Evolutionary conservation across 148 eudicot species (phyloP).

Genomic region (Rhododendron molle): DNA sequence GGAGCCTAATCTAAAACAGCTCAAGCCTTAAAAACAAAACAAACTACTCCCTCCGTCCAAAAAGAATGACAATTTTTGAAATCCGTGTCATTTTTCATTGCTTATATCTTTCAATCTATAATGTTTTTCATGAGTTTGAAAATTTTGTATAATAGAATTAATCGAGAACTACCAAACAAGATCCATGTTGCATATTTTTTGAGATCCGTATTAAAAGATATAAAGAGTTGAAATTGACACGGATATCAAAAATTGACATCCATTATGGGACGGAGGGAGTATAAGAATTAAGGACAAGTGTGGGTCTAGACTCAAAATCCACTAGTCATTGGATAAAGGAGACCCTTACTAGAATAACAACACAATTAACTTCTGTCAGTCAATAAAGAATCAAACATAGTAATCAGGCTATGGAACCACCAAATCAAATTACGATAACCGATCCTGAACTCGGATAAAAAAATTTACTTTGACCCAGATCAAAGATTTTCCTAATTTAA

Average conservation of each 20-base stretch:
- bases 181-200: too few relatives aligned
- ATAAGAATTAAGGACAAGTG: background rate
- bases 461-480: background rate
- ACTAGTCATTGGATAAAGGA: background rate
- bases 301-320: background rate
- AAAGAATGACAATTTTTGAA: too few relatives aligned
- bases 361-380: background rate
- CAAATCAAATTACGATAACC: background rate
- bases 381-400: background rate
- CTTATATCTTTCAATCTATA: too few relatives aligned
- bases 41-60: too few relatives aligned
- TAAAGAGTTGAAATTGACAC: too few relatives aligned
- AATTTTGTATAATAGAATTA: too few relatives aligned
- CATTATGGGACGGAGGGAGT: too few relatives aligned
- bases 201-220: too few relatives aligned
- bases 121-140: too few relatives aligned
- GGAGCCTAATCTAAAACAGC: background rate
- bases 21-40: background rate
- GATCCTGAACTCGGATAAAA: conserved; percentile 3
- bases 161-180: too few relatives aligned
- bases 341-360: background rate
- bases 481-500: conserved; percentile 3
- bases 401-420: background rate
- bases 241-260: too few relatives aligned
- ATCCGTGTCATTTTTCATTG: too few relatives aligned